Conservation (phyloP, 2,329 filamentous ascomycete genomes). For the Hypomyces rosellus region DNA sequence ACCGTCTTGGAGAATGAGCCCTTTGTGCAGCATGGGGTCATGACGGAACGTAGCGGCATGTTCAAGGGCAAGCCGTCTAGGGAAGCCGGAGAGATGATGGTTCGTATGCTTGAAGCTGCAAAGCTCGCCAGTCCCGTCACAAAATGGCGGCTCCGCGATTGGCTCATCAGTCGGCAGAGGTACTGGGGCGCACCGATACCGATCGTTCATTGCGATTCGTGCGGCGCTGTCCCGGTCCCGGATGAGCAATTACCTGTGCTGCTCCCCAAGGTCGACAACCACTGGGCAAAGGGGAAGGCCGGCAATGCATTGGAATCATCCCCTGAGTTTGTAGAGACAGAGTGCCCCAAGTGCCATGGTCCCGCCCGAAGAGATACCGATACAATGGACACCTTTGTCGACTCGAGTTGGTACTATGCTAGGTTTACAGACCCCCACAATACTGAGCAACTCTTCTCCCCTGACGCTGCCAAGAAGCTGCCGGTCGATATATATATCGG, state of each 20-base stretch:
- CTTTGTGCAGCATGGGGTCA: slow-evolving; percentile 58
- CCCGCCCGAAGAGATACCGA: slow-evolving; percentile 78
- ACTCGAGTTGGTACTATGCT: slow-evolving; percentile 91
- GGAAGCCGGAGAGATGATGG: slow-evolving; percentile 55
- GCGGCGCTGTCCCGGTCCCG: slow-evolving; percentile 74
- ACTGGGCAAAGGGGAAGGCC: slow-evolving; percentile 61
- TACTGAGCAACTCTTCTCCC: slow-evolving; percentile 51
- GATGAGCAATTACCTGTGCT: slow-evolving; percentile 68
- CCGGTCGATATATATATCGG: slow-evolving; percentile 87
- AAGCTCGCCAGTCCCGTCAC: slow-evolving; percentile 56
- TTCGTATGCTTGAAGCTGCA: slow-evolving; percentile 49
- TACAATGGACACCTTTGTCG: slow-evolving; percentile 95
- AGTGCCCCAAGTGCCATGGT: slow-evolving; percentile 66
- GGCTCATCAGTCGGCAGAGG: slow-evolving; percentile 85
- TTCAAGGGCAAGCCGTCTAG: slow-evolving; percentile 59
- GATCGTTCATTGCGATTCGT: slow-evolving; percentile 72
- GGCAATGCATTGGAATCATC: slow-evolving; percentile 73
- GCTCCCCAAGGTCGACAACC: slow-evolving; percentile 62
- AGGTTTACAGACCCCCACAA: slow-evolving; percentile 71
- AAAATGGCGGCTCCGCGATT: slow-evolving; percentile 78
- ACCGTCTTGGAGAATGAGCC: slow-evolving; percentile 43
- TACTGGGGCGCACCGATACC: slow-evolving; percentile 92
- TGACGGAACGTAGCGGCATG: slow-evolving; percentile 59
- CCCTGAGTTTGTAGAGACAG: slow-evolving; percentile 65
- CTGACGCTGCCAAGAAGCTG: slow-evolving; percentile 51